Evolutionary conservation across 163 green algal species (phyloP).

Genomic region (Prototheca cutis): DNA sequence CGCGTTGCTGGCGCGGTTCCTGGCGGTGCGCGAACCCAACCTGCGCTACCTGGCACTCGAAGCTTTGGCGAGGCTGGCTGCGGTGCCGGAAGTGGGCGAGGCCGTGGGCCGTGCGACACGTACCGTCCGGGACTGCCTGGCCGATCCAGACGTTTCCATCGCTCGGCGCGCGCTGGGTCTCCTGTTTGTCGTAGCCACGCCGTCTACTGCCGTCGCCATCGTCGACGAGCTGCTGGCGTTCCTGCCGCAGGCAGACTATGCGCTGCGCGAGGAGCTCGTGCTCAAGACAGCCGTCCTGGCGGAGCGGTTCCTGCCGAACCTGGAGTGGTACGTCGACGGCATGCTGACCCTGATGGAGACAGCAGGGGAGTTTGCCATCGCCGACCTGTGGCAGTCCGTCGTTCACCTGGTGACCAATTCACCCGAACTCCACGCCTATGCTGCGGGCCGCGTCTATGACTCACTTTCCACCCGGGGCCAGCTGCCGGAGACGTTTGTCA

Average conservation of each 20-base stretch:
- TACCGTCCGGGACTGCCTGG: constrained; percentile 65
- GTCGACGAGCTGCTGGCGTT: constrained; percentile 78
- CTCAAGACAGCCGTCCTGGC: constrained; percentile 73
- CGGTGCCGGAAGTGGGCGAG: constrained; percentile 70
- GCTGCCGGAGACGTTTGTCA: constrained; percentile 56
- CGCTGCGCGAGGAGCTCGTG: constrained; percentile 89
- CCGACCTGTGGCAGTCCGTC: constrained; percentile 91
- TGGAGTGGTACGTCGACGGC: constrained; percentile 59
- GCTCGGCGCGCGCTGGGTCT: constrained; percentile 69
- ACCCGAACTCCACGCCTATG: constrained; percentile 75
- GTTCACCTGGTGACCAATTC: constrained; percentile 96
- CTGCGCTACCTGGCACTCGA: constrained; percentile 89
- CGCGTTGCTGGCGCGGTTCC: constrained; percentile 67
- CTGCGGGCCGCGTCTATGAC: constrained; percentile 47
- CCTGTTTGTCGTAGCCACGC: constrained; percentile 45
- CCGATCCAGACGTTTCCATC: constrained; percentile 80
- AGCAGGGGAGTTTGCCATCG: constrained; percentile 74
- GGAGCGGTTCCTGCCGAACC: constrained; percentile 41
- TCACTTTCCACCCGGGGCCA: constrained; percentile 37
- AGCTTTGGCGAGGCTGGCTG: constrained; percentile 68
- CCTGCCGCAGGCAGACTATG: constrained; percentile 67
- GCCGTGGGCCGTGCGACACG: constrained; percentile 33
- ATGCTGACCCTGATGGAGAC: constrained; percentile 74
- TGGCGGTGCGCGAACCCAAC: constrained; percentile 73
- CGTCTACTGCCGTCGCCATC: constrained; percentile 34